phyloP scores from a whole-genome alignment of 2,329 filamentous ascomycete genomes.

The Colletotrichum somersetense region DNA sequence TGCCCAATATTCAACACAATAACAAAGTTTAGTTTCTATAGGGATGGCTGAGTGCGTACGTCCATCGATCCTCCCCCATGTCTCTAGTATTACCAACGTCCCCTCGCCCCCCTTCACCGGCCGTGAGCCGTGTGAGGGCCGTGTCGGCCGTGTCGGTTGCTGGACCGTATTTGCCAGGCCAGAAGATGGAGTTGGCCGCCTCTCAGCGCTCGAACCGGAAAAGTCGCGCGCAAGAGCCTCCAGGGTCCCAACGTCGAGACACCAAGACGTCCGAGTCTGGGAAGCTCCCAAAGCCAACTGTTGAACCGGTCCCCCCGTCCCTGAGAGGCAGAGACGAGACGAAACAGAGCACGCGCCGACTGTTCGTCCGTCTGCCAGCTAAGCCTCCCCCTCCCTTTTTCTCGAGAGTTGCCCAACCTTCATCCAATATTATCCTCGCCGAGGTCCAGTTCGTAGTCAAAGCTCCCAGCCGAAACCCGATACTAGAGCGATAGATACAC shows the following conservation, averaged over 20 bases:
- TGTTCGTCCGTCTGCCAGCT: conserved; percentile 2
- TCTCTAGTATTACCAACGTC: neutral
- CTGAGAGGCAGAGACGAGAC: neutral
- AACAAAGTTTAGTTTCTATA: too few species aligned
- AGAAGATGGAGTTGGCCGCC: neutral
- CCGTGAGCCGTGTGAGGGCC: too few species aligned
- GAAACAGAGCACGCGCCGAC: conserved; percentile 3
- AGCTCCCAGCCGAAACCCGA: neutral
- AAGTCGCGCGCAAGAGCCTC: neutral
- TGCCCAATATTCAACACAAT: too few species aligned
- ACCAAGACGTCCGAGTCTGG: neutral
- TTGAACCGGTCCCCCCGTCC: neutral
- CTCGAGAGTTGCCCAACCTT: neutral
- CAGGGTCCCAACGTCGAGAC: neutral
- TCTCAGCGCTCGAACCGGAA: neutral
- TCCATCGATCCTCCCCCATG: neutral
- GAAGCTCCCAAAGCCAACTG: neutral
- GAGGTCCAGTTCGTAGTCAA: neutral
- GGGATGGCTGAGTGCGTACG: too few species aligned
- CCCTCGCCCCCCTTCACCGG: too few species aligned
- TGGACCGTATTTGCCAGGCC: neutral
- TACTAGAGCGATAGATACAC: neutral
- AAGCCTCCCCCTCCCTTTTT: neutral
- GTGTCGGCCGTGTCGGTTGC: neutral
- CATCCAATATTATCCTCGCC: neutral